Percentiles rank a stretch among this genome's conserved stretches.
Evolutionary conservation across 306 rosid species (phyloP).

Genomic region (Cicer bijugum): DNA sequence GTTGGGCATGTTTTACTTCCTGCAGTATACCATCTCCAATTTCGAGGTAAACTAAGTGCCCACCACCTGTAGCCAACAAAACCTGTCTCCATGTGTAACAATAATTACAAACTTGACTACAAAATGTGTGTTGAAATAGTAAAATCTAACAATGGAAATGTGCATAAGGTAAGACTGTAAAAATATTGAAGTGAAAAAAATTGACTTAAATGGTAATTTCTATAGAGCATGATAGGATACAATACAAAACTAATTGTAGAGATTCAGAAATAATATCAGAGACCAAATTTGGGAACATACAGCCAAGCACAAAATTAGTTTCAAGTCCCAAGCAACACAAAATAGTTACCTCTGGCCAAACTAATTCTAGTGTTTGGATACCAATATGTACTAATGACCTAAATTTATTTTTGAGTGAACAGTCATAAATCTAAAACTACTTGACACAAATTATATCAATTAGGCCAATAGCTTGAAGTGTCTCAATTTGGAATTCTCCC

Average conservation of each 20-base stretch:
- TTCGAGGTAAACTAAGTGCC: constrained; percentile 85
- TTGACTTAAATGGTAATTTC: constrained; percentile 1
- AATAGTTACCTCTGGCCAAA: neutral
- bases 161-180: constrained; percentile 5
- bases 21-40: constrained; percentile 78
- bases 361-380: constrained; percentile 4
- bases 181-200: neutral
- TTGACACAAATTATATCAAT: neutral
- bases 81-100: constrained; percentile 65
- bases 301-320: constrained; percentile 21
- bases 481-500: neutral
- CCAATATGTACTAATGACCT: neutral
- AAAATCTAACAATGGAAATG: constrained; percentile 9
- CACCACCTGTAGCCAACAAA: constrained; percentile 95
- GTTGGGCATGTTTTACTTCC: constrained; percentile 66
- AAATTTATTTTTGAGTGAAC: neutral
- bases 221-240: constrained; percentile 2
- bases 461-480: neutral
- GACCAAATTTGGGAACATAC: constrained; percentile 7
- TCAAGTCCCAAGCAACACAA: constrained; percentile 18
- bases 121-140: neutral
- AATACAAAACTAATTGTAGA: constrained; percentile 26
- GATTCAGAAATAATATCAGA: constrained; percentile 10
- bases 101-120: constrained; percentile 31
- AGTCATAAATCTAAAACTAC: neutral